Evolutionary conservation across 2,329 filamentous ascomycete species (phyloP), one percentile per base, ranked within the genome.

Genomic region (Colletotrichum cordylinicola): DNA sequence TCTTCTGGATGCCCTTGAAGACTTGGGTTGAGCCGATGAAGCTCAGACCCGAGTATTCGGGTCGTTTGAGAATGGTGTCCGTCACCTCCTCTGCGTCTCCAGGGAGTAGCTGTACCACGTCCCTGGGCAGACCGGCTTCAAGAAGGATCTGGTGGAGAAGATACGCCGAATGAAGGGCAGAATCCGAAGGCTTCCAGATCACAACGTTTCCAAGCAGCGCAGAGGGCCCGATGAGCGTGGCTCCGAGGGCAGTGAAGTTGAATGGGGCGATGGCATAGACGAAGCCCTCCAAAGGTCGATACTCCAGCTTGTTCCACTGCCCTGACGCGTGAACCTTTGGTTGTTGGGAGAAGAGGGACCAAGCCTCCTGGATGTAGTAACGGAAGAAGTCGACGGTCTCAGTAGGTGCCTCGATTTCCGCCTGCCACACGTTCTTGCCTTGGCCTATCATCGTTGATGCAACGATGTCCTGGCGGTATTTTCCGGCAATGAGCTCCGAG

Each of bases 361-460:
- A 93, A 29, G 96, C 96, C 82, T 97, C 98, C 84, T 96, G 93
- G 69, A 98, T 96, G 82, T 97, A 97, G 89, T 98, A 98, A 82
- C 96, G 92, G 83, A 98, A 88, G 86, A 98, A 98, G 84, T 99
- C 96, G 80, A 92, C 94, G 80, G 98, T 87, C 89, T 99, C 97
- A 8, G 96, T 96, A n/a, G 96, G 96, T 52, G 96, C 91, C 85
- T 98, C 96, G 78, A 98, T 98, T 90, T 99, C 96, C 18, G 97
- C 96, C 86, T 99, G 96, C 96, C 96, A 98, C 65, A 95, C 95
- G 84, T 98, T 98, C 91, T 98, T 98, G 82, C 97, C 96, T 87
- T 99, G 96, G 77, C 96, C 96, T 39, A 98, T 89, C 92, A 98
- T 98, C 16, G 97, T 98, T 60, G 95, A 92, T 9, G 97, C 96